Conservation (phyloP, 106 monocot species). For the Dioscorea zingiberensis region DNA sequence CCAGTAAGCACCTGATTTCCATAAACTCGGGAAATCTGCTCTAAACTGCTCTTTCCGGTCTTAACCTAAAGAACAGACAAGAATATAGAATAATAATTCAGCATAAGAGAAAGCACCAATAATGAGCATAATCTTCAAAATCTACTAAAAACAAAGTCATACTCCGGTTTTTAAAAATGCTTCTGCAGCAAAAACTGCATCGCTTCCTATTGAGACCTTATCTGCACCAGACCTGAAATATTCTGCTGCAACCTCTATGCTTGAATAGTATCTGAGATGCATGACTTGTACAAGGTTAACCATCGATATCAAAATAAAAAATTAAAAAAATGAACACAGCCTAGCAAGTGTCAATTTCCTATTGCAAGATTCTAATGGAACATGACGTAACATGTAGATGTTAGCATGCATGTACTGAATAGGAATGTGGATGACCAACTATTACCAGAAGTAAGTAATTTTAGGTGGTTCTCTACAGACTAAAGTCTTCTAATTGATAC, state of each 20-base stretch:
- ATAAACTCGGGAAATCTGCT: slow-evolving; percentile 90
- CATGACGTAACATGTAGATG: too few relatives aligned
- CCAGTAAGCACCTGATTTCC: slow-evolving; percentile 69
- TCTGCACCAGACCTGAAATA: slow-evolving; percentile 99
- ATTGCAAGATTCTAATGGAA: too few relatives aligned
- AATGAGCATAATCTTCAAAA: neutral
- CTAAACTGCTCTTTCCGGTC: slow-evolving; percentile 90
- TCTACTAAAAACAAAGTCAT: slow-evolving; percentile 15
- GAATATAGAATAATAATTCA: neutral
- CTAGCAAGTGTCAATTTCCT: too few relatives aligned
- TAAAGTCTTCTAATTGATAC: too few relatives aligned
- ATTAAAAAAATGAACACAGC: too few relatives aligned
- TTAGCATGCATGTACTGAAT: too few relatives aligned
- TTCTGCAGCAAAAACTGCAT: slow-evolving; percentile 98
- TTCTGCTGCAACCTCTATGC: slow-evolving; percentile 96
- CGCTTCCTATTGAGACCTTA: slow-evolving; percentile 99
- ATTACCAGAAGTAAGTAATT: too few relatives aligned
- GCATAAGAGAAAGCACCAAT: neutral
- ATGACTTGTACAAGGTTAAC: neutral
- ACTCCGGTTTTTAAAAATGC: slow-evolving; percentile 75
- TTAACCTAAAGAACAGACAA: slow-evolving; percentile 52
- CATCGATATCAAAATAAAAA: too few relatives aligned
- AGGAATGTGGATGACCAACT: too few relatives aligned
- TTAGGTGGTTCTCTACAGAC: too few relatives aligned
- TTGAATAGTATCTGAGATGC: slow-evolving; percentile 80